Evolutionary conservation across 2,329 filamentous ascomycete genomes (phyloP).

Genomic region (Plectosphaerella sp.): DNA sequence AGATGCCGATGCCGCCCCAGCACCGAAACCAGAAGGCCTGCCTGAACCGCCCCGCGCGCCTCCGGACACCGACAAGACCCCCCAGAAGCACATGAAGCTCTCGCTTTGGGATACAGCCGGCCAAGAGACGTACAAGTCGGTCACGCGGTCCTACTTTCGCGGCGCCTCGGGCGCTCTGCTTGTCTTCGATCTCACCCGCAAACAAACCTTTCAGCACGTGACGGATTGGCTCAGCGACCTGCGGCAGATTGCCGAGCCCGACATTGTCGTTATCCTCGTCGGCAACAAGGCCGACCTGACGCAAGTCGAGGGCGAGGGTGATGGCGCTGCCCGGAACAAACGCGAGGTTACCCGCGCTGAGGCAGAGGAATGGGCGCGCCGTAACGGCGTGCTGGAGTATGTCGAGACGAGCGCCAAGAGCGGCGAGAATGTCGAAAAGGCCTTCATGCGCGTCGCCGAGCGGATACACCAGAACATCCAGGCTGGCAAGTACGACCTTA

Average conservation of each 20-base stretch:
- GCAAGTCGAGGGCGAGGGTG: conserved; percentile 26
- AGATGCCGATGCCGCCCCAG: conserved; percentile 6
- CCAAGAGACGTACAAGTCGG: conserved; percentile 96
- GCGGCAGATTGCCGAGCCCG: conserved; percentile 89
- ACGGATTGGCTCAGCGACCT: conserved; percentile 94
- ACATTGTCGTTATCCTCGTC: conserved; percentile 90
- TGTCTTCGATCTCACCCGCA: conserved; percentile 90
- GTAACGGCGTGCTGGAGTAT: conserved; percentile 85
- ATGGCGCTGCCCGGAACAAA: conserved; percentile 42
- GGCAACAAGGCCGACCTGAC: conserved; percentile 92
- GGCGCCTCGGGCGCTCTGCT: conserved; percentile 69
- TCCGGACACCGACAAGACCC: conserved; percentile 24
- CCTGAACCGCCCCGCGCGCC: conserved; percentile 43
- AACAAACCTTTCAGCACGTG: conserved; percentile 79
- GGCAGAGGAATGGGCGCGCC: conserved; percentile 82
- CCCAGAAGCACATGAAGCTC: conserved; percentile 82
- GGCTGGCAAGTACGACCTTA: conserved; percentile 89
- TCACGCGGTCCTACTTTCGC: conserved; percentile 90
- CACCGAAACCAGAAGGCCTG: conserved; percentile 35
- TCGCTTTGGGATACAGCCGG: conserved; percentile 94
- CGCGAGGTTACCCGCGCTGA: conserved; percentile 78
- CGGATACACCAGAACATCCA: conserved; percentile 97
- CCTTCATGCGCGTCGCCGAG: conserved; percentile 90
- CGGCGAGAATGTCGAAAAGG: conserved; percentile 87
- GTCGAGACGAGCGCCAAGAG: conserved; percentile 96